Evolutionary conservation across 148 eudicot species (phyloP).

Genomic region (Euryodendron excelsum): DNA sequence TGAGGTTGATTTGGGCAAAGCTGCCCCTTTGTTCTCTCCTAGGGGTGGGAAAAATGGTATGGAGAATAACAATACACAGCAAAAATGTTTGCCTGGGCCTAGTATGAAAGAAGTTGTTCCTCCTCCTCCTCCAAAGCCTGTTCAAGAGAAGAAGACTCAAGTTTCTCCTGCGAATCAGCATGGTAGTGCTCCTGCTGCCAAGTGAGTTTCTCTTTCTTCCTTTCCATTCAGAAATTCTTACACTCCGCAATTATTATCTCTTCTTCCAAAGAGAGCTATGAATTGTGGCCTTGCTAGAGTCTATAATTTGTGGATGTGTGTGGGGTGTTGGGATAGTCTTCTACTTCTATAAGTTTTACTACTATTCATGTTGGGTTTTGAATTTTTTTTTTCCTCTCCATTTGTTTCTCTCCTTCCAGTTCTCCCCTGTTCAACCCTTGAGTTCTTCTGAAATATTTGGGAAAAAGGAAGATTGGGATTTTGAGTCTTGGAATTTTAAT

Average conservation of each 20-base stretch:
- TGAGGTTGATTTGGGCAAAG: constrained; percentile 35
- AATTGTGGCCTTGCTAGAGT: neutral
- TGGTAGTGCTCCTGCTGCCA: constrained; percentile 42
- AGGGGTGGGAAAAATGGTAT: constrained; percentile 19
- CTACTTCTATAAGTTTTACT: neutral
- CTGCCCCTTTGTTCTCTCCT: constrained; percentile 21
- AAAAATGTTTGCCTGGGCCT: constrained; percentile 17
- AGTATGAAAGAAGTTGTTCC: constrained; percentile 25
- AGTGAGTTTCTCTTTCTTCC: constrained; percentile 27
- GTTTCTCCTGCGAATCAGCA: constrained; percentile 16
- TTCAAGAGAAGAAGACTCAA: constrained; percentile 35
- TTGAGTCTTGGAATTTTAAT: neutral
- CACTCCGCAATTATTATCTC: neutral
- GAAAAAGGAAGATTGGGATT: neutral
- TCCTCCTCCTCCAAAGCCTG: constrained; percentile 24
- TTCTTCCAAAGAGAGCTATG: neutral
- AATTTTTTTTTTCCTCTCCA: neutral
- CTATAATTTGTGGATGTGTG: neutral
- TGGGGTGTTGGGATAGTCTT: neutral
- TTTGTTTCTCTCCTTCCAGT: neutral
- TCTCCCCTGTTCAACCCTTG: no score
- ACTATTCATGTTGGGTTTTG: neutral
- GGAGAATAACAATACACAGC: constrained; percentile 19
- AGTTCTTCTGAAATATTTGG: neutral
- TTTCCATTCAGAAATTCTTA: neutral